Percentiles rank a stretch among this genome's conserved stretches.
These are phyloP conservation scores for Tetradesmus obliquus DNA, from an alignment of 139 green algal genomes.

Conservation along the genomic window DNA sequence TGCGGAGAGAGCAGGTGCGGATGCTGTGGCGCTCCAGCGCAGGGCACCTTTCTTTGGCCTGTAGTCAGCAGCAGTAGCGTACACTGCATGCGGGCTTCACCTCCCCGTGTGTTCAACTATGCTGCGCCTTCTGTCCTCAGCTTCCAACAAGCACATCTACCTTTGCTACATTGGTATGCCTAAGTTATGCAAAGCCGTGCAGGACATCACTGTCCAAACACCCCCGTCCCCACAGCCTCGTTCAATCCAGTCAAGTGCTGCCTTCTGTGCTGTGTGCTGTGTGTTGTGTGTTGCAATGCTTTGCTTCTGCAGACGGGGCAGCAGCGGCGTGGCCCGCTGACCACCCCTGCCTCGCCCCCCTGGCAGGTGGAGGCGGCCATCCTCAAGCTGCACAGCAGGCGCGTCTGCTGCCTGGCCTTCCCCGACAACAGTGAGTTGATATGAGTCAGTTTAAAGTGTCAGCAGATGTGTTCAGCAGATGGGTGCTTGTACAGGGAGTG, in stretches of 20 bases:
- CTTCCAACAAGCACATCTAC: too few relatives aligned
- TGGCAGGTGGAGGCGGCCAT: conserved; percentile 88
- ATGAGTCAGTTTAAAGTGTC: background rate
- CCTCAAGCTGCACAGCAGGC: conserved; percentile 80
- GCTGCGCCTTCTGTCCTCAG: too few relatives aligned
- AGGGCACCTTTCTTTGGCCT: too few relatives aligned
- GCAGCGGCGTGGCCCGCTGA: background rate
- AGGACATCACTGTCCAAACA: too few relatives aligned
- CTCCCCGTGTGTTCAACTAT: too few relatives aligned
- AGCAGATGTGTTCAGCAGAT: too few relatives aligned
- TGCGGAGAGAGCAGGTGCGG: conserved; percentile 55
- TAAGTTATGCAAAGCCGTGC: too few relatives aligned
- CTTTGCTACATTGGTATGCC: too few relatives aligned
- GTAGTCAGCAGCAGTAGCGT: background rate
- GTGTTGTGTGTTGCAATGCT: background rate
- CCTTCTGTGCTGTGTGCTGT: background rate
- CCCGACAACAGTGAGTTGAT: conserved; percentile 32
- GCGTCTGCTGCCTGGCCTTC: conserved; percentile 80
- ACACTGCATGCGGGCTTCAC: too few relatives aligned
- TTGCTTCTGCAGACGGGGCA: background rate
- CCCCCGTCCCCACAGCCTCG: too few relatives aligned
- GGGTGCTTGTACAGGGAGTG: too few relatives aligned
- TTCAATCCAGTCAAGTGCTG: background rate
- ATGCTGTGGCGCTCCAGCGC: conserved; percentile 22
- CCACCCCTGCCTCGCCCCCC: background rate